These are phyloP conservation scores for Podaxis sp. DNA, from an alignment of 768 basidiomycete species.

Conservation along the genomic window DNA sequence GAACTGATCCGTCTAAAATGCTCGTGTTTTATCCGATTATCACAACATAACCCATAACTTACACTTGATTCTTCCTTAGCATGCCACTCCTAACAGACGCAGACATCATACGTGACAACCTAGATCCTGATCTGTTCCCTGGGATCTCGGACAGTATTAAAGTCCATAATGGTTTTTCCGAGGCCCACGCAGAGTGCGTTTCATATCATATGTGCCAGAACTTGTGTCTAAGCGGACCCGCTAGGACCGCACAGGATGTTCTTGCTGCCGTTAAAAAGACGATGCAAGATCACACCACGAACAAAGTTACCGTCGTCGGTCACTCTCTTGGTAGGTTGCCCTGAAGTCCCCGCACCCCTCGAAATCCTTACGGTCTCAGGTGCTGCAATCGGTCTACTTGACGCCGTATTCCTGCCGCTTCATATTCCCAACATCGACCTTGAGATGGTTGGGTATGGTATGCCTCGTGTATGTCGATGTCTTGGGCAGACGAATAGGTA, in stretches of 20 bases:
- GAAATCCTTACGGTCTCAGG: slow-evolving; percentile 30
- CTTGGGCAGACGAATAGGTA: neutral
- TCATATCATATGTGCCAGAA: no score
- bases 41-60: neutral
- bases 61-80: slow-evolving; percentile 23
- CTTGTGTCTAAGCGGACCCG: neutral
- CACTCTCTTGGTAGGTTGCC: slow-evolving; percentile 17
- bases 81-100: slow-evolving; percentile 49
- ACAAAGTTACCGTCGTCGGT: slow-evolving; percentile 40
- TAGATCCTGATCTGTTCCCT: slow-evolving; percentile 52
- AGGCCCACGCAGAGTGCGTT: slow-evolving; percentile 40
- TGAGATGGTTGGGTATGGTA: slow-evolving; percentile 45
- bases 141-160: slow-evolving; percentile 41
- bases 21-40: neutral
- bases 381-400: slow-evolving; percentile 49
- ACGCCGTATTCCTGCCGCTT: slow-evolving; percentile 46
- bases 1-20: slow-evolving; percentile 18
- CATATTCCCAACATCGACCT: slow-evolving; percentile 41
- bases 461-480: slow-evolving; percentile 38
- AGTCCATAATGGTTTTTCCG: slow-evolving; percentile 55
- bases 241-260: slow-evolving; percentile 40
- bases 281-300: slow-evolving; percentile 12
- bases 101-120: slow-evolving; percentile 35
- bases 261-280: slow-evolving; percentile 16
- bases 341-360: neutral